Evolutionary conservation across 106 monocot genomes (phyloP), one percentile per base, ranked within the genome.

Genomic region (Dioscorea zingiberensis): DNA sequence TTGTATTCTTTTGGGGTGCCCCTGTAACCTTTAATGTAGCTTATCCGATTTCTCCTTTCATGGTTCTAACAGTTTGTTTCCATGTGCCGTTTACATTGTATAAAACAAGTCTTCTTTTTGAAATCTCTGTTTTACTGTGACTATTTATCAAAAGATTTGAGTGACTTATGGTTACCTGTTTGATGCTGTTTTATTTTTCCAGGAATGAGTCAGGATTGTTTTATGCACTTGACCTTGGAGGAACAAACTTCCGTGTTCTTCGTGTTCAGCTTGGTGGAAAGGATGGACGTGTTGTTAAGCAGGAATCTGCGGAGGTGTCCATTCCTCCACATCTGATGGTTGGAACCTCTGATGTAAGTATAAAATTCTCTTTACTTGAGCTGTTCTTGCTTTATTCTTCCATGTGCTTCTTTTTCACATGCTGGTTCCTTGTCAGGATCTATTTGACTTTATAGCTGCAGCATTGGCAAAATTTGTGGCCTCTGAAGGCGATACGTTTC

Each of bases 141-240:
- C 30, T 38, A 10, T 38, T 38, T 38, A 38, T 6, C 38, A 38
- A 38, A 38, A 38, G 1, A 38, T 38, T 38, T 38, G 10, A 38
- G 6, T 38, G 30, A 30, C 38, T 38, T 6, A 38, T 38, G 6
- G 6, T 38, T 38, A 38, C 38, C 3, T 6, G 38, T 38, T 38
- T 38, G 22, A 58, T 19, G 22, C 24, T 30, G 25, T 17, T 49
- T 1, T 38, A 38, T 38, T 38, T 38, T 18, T 65, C 17, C 75
- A 94, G 94, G 71, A 63, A 94, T 55, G 94, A 94, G 56, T 60
- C 77, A 67, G 90, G 94, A 23, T 73, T 87, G 49, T 94, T 87
- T 67, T 94, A 94, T 78, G 94, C 94, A 25, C 67, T 94, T 67
- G 94, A 94, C 65, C 84, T 94, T 75, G 94, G 94, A 24, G 94